Conservation (phyloP, 2,329 filamentous ascomycete species). For the Paraconiothyrium brasiliense region DNA sequence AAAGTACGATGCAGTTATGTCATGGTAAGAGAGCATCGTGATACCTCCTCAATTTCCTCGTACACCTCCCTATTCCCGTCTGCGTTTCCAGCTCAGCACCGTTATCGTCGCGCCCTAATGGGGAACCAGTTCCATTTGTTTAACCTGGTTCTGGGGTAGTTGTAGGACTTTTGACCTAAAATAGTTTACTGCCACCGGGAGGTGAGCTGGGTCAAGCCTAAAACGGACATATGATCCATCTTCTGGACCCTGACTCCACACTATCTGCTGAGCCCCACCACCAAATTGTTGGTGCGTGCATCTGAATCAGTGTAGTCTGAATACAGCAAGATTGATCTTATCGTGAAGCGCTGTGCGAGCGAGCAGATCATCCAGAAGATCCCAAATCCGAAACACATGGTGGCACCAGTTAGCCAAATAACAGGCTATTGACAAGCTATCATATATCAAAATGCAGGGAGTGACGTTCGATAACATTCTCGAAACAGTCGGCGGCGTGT, state of each 20-base stretch:
- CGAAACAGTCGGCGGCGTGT: neutral
- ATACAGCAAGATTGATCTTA: neutral
- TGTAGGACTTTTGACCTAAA: constrained; percentile 12
- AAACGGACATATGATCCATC: constrained; percentile 23
- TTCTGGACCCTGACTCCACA: constrained; percentile 17
- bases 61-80: constrained; percentile 11
- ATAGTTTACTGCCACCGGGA: constrained; percentile 16
- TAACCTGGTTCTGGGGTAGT: neutral
- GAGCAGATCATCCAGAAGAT: neutral
- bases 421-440: neutral
- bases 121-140: constrained; percentile 20
- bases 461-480: neutral
- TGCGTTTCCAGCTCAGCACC: constrained; percentile 11
- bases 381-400: neutral
- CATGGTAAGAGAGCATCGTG: constrained; percentile 3
- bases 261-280: constrained; percentile 10
- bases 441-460: neutral
- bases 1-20: constrained; percentile 7
- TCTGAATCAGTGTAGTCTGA: too few relatives aligned
- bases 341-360: neutral
- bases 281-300: neutral
- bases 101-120: constrained; percentile 16
- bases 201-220: constrained; percentile 13
- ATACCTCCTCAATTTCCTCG: constrained; percentile 3
- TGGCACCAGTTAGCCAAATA: neutral